Percentiles rank a stretch among this genome's conserved stretches.
These are phyloP conservation scores for Phyllosticta citrichinensis DNA, from an alignment of 2,329 filamentous ascomycete genomes.

Conservation along the genomic window DNA sequence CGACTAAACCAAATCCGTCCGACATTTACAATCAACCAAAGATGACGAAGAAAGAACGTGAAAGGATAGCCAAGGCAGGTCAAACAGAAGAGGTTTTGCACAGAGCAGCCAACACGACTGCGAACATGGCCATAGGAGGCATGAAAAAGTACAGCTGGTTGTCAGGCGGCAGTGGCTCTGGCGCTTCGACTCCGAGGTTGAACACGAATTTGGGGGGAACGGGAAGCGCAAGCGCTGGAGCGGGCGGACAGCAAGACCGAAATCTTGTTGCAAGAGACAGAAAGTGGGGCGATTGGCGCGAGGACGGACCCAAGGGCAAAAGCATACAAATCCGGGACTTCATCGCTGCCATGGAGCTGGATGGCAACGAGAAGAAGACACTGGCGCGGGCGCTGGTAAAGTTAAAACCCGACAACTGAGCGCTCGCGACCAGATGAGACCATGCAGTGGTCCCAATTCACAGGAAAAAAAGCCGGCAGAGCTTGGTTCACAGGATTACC, in stretches of 20 bases:
- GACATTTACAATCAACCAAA: constrained; percentile 24
- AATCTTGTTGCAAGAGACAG: constrained; percentile 48
- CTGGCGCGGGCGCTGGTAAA: constrained; percentile 22
- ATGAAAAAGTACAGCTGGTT: constrained; percentile 71
- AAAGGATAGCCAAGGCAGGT: constrained; percentile 61
- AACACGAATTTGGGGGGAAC: constrained; percentile 16
- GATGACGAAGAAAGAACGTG: constrained; percentile 80
- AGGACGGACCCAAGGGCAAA: constrained; percentile 56
- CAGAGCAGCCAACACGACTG: constrained; percentile 73
- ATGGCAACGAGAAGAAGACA: constrained; percentile 57
- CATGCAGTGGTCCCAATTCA: too few species aligned
- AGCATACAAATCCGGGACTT: constrained; percentile 80
- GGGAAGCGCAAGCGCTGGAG: constrained; percentile 20
- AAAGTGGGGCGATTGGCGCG: constrained; percentile 63
- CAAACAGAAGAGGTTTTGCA: constrained; percentile 70
- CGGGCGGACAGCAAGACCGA: constrained; percentile 24
- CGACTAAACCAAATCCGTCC: constrained; percentile 10
- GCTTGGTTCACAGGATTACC: too few species aligned
- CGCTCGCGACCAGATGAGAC: not conserved
- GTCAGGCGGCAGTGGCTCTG: constrained; percentile 42
- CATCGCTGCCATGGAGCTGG: constrained; percentile 66
- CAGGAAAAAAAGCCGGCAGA: too few species aligned
- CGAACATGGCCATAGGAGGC: constrained; percentile 64
- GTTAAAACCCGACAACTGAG: constrained; percentile 17
- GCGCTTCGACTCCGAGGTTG: constrained; percentile 23